These are phyloP conservation scores for Alternaria sp. DNA, from an alignment of 2,329 filamentous ascomycete species.

Conservation along the genomic window DNA sequence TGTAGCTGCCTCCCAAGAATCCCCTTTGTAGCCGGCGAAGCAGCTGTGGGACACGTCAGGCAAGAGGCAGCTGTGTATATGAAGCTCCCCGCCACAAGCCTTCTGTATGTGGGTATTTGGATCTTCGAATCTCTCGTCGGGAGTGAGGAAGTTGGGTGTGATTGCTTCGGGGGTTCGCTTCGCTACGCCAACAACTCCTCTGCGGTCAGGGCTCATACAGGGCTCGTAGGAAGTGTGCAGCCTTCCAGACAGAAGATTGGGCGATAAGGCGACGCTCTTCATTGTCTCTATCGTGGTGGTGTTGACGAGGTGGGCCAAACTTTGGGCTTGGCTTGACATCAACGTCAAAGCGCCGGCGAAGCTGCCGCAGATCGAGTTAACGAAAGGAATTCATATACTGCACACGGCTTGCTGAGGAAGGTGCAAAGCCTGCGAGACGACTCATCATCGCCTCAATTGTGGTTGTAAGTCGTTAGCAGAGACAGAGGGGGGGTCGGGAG, in stretches of 20 bases:
- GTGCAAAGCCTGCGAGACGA: background rate
- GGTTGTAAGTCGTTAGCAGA: background rate
- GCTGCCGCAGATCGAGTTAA: background rate
- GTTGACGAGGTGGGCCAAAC: background rate
- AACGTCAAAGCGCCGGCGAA: background rate
- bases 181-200: background rate
- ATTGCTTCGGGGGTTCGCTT: conserved; percentile 2
- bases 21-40: background rate
- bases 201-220: background rate
- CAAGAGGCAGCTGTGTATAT: background rate
- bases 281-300: background rate
- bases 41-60: background rate
- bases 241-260: background rate
- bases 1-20: background rate
- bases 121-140: background rate
- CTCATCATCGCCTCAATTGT: too few relatives aligned
- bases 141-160: background rate
- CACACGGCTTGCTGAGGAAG: background rate
- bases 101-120: background rate
- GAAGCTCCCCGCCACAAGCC: background rate
- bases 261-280: background rate
- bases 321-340: background rate
- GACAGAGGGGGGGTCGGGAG: background rate
- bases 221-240: background rate
- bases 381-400: background rate